Base-by-base conservation (phyloP, 2,329 filamentous ascomycete genomes). In the Ophioceras dolichostomum region DNA sequence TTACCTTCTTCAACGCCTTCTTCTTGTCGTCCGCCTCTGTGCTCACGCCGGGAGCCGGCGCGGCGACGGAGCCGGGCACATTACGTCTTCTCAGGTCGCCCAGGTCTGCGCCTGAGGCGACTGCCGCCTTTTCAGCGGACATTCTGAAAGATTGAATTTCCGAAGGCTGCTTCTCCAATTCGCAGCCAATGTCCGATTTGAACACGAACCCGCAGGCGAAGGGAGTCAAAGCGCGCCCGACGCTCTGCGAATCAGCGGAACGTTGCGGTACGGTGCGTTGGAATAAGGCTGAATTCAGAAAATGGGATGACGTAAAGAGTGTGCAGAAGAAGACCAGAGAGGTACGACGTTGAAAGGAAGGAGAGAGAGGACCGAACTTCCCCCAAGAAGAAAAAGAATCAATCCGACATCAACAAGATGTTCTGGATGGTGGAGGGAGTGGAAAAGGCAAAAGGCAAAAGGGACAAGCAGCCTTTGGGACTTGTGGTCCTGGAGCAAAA, bases 11-110 rank as follows among this genome's bases (percentile, higher is more conserved):
- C 41, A 52, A 55, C 16, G 67, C 57, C 56, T 73, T 70, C 64
- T 77, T 79, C 56, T 71, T 71, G 47, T 79, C 70, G 45, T 76
- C 71, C 19, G 64, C 50, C 50, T 76, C 65, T n/a, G n/a, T n/a
- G n/a, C n/a, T n/a, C 34, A 57, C 46, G 41, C 54, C 44, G 21
- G 54, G 49, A 41, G 57, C 53, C 45, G 54, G 47, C 41, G 57
- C 47, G 42, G 60, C 46, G 41, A 62, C 58, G 31, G 62, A 62
- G 33, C 65, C 64, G 30, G 37, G 37, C 38, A 68, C 58, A 50
- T 68, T 65, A 50, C 76, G 71, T 51, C 73, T 61, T 48, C 75
- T 66, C 43, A 72, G 63, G 48, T 76, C 69, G 49, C 62, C 64
- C 40, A 68, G 56, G 49, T 78, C 73, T 51, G 70, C 67, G 58